Conservation (phyloP, 1,284 basidiomycete species). For the Pholiota adiposa region DNA sequence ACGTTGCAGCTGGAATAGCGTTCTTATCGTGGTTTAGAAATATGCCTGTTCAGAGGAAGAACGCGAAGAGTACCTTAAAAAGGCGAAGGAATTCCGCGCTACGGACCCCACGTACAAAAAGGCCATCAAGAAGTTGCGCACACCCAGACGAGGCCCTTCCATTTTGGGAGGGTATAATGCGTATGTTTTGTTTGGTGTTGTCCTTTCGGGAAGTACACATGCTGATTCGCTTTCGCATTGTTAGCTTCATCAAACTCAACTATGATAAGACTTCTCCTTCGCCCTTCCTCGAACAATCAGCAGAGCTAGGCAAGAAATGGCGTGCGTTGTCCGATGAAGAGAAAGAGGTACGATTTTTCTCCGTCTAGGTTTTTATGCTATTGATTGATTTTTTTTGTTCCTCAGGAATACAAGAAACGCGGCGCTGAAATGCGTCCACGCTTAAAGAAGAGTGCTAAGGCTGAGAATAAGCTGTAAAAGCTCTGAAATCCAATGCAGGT, state of each 20-base stretch:
- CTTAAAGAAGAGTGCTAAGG: not conserved
- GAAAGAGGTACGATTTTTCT: slow-evolving; percentile 14
- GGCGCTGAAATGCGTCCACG: not conserved
- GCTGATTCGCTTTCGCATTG: not conserved
- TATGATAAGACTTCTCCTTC: not conserved
- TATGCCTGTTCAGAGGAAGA: not conserved
- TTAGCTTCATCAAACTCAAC: not conserved
- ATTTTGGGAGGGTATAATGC: not conserved
- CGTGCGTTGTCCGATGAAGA: not conserved
- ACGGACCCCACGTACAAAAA: not conserved
- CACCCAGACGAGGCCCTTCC: not conserved
- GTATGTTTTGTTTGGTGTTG: not conserved
- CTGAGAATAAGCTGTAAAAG: not conserved
- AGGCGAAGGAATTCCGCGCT: not conserved
- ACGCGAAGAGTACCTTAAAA: not conserved
- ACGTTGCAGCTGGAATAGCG: not conserved
- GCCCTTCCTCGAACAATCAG: not conserved
- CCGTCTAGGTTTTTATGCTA: not conserved
- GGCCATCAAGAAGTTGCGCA: not conserved
- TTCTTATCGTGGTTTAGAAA: not conserved
- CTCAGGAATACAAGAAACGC: not conserved
- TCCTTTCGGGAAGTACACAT: not conserved
- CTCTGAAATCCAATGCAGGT: not conserved
- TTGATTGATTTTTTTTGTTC: not conserved
- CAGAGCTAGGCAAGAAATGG: slow-evolving; percentile 4